Base-by-base conservation (phyloP, 129 eudicot genomes). In the Flaveria ramosissima region DNA sequence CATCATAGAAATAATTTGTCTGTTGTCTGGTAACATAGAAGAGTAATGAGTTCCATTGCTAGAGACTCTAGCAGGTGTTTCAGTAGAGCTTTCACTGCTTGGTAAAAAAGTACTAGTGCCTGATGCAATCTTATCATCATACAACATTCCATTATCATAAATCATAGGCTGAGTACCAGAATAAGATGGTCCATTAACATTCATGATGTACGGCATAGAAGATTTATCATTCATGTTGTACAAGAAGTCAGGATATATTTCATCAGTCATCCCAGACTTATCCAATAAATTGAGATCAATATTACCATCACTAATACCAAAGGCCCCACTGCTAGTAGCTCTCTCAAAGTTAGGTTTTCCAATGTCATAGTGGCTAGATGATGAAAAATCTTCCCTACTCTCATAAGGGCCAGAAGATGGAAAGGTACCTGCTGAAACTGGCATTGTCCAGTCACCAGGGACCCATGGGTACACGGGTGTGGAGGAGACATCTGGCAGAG, bases 401-500 rank as follows among this genome's bases (percentile, higher is more conserved):
- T 71, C 83, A 69, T 69, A 80, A 51, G 56, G 80, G 75, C 82
- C 75, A 77, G 67, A 64, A 63, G 84, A 59, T 14, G 85, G 76
- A 78, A 76, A 26, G 24, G 27, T 52, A 26, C 72, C 45, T 43
- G 73, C 80, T 20, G 76, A 80, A 78, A 57, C 72, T n/a, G 81
- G 80, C 61, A 74, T 6, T 3, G 36, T 23, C 89, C 84, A 81
- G 23, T 85, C 88, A 59, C 75, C 23, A 21, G 78, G 67, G 77
- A 81, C 74, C 73, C 88, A 80, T 12, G 24, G 21, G 47, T 41
- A 27, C 53, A 77, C 57, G 10, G 76, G 78, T 27, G 57, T 59
- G 10, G 89, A 86, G 79, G 87, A 75, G 66, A 76, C 86, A 70
- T 53, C 81, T 43, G 68, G 77, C 74, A 62, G 65, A 76, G 84